Percentiles rank a stretch among this genome's conserved stretches.
These are phyloP conservation scores for Vanilla planifolia DNA, from an alignment of 106 monocot genomes.

Conservation along the genomic window DNA sequence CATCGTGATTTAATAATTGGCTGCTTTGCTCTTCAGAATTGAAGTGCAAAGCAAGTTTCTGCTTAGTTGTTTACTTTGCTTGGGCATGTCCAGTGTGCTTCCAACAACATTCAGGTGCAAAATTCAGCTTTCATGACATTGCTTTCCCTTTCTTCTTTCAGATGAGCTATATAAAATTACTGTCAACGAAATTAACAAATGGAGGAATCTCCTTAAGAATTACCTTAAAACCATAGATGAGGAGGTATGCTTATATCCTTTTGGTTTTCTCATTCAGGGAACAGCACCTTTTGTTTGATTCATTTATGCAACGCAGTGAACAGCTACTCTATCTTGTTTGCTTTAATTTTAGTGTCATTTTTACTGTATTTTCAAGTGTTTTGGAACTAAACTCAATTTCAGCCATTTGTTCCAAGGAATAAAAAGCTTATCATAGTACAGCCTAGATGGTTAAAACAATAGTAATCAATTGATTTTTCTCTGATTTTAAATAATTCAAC, in stretches of 20 bases:
- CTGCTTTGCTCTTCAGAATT: too few relatives aligned
- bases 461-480: too few relatives aligned
- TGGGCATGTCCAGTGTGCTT: background rate
- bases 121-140: background rate
- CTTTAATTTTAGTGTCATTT: background rate
- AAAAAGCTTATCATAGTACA: too few relatives aligned
- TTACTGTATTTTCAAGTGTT: too few relatives aligned
- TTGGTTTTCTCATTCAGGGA: background rate
- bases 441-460: too few relatives aligned
- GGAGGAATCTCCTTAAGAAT: slow-evolving; percentile 73
- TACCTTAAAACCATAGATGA: slow-evolving; percentile 70
- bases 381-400: too few relatives aligned
- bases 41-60: background rate
- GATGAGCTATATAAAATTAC: slow-evolving; percentile 48
- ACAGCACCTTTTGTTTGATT: background rate
- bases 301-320: background rate
- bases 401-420: too few relatives aligned
- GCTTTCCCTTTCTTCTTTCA: slow-evolving; percentile 6
- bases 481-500: too few relatives aligned
- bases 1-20: too few relatives aligned
- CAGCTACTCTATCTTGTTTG: background rate
- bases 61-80: background rate
- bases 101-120: background rate
- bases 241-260: slow-evolving; percentile 42
- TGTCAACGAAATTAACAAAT: slow-evolving; percentile 43